phyloP scores from a whole-genome alignment of 495 filamentous ascomycete species.

The Penicilliopsis zonata region DNA sequence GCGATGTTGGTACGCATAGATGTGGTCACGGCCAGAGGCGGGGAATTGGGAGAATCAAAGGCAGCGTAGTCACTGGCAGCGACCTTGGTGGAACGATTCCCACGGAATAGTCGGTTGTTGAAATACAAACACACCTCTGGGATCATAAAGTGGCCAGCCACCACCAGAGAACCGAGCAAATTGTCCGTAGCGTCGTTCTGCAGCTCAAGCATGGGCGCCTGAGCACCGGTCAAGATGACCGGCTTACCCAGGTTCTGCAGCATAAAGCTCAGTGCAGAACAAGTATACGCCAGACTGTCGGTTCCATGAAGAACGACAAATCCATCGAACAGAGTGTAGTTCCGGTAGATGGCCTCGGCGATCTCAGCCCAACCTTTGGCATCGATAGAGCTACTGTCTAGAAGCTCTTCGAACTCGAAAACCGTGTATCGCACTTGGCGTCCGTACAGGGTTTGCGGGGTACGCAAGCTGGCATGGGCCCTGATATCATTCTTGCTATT shows the following conservation, averaged over 20 bases:
- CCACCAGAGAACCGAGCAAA: conserved; percentile 79
- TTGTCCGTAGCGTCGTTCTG: conserved; percentile 97
- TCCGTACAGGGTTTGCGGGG: conserved; percentile 70
- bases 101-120: conserved; percentile 83
- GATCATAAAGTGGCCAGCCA: conserved; percentile 93
- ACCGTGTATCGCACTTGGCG: conserved; percentile 77
- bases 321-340: conserved; percentile 85
- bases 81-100: conserved; percentile 82
- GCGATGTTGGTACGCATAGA: conserved; percentile 71
- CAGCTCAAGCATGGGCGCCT: conserved; percentile 84
- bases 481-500: conserved; percentile 31
- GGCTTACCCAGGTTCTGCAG: conserved; percentile 84
- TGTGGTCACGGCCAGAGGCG: conserved; percentile 67
- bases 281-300: conserved; percentile 84
- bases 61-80: conserved; percentile 79
- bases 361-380: conserved; percentile 86
- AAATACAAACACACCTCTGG: conserved; percentile 96
- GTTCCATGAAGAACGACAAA: conserved; percentile 97
- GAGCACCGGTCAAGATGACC: conserved; percentile 81
- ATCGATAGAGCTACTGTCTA: conserved; percentile 89
- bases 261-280: conserved; percentile 91
- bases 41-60: conserved; percentile 76
- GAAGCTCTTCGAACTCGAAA: conserved; percentile 73
- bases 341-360: conserved; percentile 51
- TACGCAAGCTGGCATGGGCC: conserved; percentile 52